Base-by-base conservation (phyloP, 139 green algal genomes). In the Chlamydomonas sp. region DNA sequence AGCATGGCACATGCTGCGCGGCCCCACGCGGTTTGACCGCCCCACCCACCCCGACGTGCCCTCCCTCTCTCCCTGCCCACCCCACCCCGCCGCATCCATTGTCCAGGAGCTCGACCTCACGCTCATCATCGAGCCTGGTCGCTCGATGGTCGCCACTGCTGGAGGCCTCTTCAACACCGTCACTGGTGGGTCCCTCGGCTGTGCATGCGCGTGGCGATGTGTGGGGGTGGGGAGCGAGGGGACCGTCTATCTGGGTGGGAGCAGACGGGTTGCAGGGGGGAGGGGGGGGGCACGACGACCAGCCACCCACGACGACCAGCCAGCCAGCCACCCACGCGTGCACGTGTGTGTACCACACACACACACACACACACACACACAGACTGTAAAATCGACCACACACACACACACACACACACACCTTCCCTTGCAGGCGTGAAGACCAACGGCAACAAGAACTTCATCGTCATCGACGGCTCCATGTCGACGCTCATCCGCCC, bases 371-470 rank as follows among this genome's bases (percentile, higher is more conserved):
- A n/a, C n/a, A n/a, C n/a, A n/a, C n/a, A n/a, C n/a, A n/a, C n/a
- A n/a, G n/a, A n/a, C n/a, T n/a, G n/a, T n/a, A n/a, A n/a, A n/a
- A n/a, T n/a, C n/a, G n/a, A n/a, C n/a, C n/a, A n/a, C n/a, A n/a
- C n/a, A n/a, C n/a, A n/a, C n/a, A n/a, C n/a, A n/a, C n/a, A n/a
- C n/a, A n/a, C n/a, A 26, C 64, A n/a, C 26, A 22, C 28, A 29
- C 3, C 16, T 35, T 31, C 64, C 29, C 58, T 65, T 37, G 58
- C 81, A 77, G 90, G 92, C 65, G 81, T 89, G 10, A 98, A 98
- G 85, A 94, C 90, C 69, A 98, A 97, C 79, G 93, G 93, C 79
- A 94, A 83, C 82, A 98, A 98, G 79, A 85, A 96, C 70, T 98
- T 98, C 79, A 86, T 97, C 37, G 93, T 98, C 0, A 77, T 98